phyloP scores from a whole-genome alignment of 2,329 filamentous ascomycete genomes.

The Cladosporium halotolerans region DNA sequence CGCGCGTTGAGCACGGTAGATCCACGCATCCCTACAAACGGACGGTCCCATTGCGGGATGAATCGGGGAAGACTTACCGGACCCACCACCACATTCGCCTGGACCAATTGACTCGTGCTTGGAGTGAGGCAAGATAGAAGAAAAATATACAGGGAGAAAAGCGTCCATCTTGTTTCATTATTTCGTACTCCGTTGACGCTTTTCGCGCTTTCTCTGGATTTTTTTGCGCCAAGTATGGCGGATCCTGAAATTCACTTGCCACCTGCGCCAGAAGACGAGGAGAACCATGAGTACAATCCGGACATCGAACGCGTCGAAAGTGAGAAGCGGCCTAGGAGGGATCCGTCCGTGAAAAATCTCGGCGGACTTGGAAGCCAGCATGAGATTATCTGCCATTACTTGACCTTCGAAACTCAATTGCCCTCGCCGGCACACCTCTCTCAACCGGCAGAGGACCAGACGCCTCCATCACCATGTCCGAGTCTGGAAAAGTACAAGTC shows the following conservation, averaged over 20 bases:
- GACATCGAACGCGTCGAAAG: slow-evolving; percentile 16
- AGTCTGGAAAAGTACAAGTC: slow-evolving; percentile 60
- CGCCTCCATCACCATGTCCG: slow-evolving; percentile 48
- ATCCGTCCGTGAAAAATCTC: slow-evolving; percentile 15
- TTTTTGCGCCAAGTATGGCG: slow-evolving; percentile 26
- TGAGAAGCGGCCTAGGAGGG: slow-evolving; percentile 22
- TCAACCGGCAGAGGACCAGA: slow-evolving; percentile 25
- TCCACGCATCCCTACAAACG: not conserved
- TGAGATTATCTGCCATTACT: slow-evolving; percentile 50
- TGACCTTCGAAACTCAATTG: slow-evolving; percentile 56
- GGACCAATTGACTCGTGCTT: slow-evolving; percentile 8
- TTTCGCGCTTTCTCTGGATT: not conserved
- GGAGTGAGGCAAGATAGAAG: slow-evolving; percentile 6
- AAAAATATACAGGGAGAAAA: slow-evolving; percentile 6
- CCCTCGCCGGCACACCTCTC: slow-evolving; percentile 40
- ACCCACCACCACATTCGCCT: slow-evolving; percentile 1
- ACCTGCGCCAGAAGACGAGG: slow-evolving; percentile 16
- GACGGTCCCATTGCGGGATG: slow-evolving; percentile 3
- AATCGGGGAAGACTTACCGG: slow-evolving; percentile 5
- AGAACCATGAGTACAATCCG: slow-evolving; percentile 12
- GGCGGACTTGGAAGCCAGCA: slow-evolving; percentile 15
- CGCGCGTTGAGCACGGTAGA: not conserved
- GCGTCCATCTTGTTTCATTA: not conserved
- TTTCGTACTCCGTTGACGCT: not conserved
- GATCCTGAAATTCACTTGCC: slow-evolving; percentile 33